These are phyloP conservation scores for Chiua sp. DNA, from an alignment of 1,284 basidiomycete species.

Conservation along the genomic window DNA sequence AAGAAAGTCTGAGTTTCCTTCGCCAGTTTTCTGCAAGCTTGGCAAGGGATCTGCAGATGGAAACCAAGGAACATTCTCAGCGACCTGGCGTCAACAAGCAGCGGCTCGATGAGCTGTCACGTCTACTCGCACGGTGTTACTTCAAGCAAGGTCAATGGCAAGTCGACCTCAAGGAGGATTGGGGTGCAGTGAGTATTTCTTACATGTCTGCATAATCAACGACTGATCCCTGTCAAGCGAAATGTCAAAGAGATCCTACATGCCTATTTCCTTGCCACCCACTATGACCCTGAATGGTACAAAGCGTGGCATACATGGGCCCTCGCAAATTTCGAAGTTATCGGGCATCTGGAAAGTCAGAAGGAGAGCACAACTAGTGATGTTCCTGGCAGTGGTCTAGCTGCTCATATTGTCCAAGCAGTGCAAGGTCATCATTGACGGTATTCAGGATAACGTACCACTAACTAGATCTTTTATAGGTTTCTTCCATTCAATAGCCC, in stretches of 20 bases:
- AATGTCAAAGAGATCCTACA: conserved; percentile 84
- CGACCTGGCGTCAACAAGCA: conserved; percentile 60
- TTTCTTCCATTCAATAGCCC: conserved; percentile 95
- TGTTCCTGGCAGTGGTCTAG: conserved; percentile 74
- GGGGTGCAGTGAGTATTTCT: conserved; percentile 67
- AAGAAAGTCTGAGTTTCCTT: conserved; percentile 87
- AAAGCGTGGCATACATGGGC: conserved; percentile 99
- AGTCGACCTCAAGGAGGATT: conserved; percentile 77
- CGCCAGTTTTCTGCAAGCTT: conserved; percentile 85
- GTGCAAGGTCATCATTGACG: conserved; percentile 72
- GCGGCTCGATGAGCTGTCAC: conserved; percentile 80
- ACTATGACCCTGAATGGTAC: conserved; percentile 95
- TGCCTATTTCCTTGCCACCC: conserved; percentile 89
- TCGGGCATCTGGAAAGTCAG: conserved; percentile 81
- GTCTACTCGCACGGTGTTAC: conserved; percentile 94
- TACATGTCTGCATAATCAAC: conserved; percentile 7
- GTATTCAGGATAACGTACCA: not conserved
- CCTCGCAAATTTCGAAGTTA: conserved; percentile 95
- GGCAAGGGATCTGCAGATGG: conserved; percentile 76
- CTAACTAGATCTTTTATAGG: conserved; percentile 49
- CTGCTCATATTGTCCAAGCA: conserved; percentile 91
- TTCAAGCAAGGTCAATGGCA: conserved; percentile 99
- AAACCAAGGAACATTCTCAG: conserved; percentile 49
- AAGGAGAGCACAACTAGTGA: conserved; percentile 65
- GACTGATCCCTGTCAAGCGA: conserved; percentile 49